Conservation (phyloP, 2,329 filamentous ascomycete genomes). For the Fusarium solani-melongenae region DNA sequence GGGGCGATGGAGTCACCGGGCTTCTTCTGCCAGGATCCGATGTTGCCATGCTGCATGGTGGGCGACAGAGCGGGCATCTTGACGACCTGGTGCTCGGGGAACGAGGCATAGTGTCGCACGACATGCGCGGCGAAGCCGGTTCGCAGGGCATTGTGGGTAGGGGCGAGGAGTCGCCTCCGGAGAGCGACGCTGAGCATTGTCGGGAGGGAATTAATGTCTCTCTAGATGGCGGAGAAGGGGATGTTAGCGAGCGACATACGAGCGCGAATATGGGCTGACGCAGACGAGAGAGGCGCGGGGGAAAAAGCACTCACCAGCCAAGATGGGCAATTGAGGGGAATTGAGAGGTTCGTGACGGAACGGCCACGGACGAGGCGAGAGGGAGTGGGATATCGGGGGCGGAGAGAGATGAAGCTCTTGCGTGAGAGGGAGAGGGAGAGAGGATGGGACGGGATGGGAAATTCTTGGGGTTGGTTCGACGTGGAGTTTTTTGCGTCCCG, state of each 20-base stretch:
- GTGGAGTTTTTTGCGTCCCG: conserved; percentile 50
- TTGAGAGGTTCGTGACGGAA: conserved; percentile 37
- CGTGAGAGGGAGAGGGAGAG: conserved; percentile 46
- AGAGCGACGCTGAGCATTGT: conserved; percentile 72
- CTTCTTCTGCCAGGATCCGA: conserved; percentile 98
- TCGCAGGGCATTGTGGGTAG: conserved; percentile 62
- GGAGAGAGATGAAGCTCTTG: conserved; percentile 40
- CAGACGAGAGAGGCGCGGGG: neutral
- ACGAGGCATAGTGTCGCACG: conserved; percentile 80
- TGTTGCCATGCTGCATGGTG: conserved; percentile 97
- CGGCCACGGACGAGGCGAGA: conserved; percentile 30
- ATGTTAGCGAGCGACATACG: conserved; percentile 37
- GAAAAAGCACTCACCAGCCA: conserved; percentile 34
- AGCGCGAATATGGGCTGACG: conserved; percentile 33
- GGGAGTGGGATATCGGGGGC: conserved; percentile 27
- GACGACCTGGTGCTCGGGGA: conserved; percentile 93
- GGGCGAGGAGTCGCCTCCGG: conserved; percentile 69
- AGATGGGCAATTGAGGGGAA: conserved; percentile 40
- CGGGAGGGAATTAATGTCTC: conserved; percentile 45
- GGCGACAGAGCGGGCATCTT: conserved; percentile 98
- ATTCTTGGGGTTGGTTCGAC: conserved; percentile 51
- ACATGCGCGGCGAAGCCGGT: conserved; percentile 64
- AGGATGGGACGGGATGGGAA: conserved; percentile 46
- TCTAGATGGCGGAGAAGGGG: conserved; percentile 28
- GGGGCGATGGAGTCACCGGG: conserved; percentile 86